A percentile compares a stretch with the other conserved stretches of the same genome.
Conservation (phyloP, 129 eudicot species). For the Artemisia tridentata region DNA sequence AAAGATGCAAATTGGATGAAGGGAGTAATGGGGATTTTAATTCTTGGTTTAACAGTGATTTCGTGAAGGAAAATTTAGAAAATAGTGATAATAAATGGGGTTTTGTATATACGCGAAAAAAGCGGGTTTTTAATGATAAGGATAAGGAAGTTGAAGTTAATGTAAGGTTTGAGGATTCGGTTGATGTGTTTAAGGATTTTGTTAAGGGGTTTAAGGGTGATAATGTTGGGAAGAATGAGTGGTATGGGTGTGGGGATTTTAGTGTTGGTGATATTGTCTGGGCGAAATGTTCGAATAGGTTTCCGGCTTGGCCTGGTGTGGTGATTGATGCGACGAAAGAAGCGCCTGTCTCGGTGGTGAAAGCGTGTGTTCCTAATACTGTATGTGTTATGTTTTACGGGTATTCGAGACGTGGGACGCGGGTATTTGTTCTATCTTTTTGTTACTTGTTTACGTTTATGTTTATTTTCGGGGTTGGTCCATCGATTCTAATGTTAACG, state of each 20-base stretch:
- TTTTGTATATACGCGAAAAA: neutral
- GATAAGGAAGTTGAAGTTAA: neutral
- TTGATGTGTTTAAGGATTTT: neutral
- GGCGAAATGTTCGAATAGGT: constrained; percentile 84
- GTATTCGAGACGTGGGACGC: constrained; percentile 59
- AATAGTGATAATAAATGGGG: too few relatives aligned
- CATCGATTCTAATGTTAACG: too few relatives aligned
- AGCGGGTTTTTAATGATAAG: constrained; percentile 4
- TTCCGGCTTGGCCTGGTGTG: constrained; percentile 90
- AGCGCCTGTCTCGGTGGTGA: constrained; percentile 69
- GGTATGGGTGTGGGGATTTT: constrained; percentile 51
- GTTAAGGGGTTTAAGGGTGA: constrained; percentile 9
- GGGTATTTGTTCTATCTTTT: constrained; percentile 42
- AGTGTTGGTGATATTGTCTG: constrained; percentile 62
- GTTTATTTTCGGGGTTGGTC: neutral
- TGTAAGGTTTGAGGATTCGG: too few relatives aligned
- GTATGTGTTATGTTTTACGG: constrained; percentile 92
- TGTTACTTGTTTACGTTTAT: neutral
- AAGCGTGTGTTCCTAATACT: constrained; percentile 66
- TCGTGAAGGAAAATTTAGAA: too few relatives aligned
- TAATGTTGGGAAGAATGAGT: constrained; percentile 32
- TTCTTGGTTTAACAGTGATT: too few relatives aligned
- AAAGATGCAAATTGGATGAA: constrained; percentile 45
- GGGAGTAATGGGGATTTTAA: neutral
- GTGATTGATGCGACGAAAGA: constrained; percentile 76